Base-by-base conservation (phyloP, 345 rosid genomes). In the Rhodamnia argentea region DNA sequence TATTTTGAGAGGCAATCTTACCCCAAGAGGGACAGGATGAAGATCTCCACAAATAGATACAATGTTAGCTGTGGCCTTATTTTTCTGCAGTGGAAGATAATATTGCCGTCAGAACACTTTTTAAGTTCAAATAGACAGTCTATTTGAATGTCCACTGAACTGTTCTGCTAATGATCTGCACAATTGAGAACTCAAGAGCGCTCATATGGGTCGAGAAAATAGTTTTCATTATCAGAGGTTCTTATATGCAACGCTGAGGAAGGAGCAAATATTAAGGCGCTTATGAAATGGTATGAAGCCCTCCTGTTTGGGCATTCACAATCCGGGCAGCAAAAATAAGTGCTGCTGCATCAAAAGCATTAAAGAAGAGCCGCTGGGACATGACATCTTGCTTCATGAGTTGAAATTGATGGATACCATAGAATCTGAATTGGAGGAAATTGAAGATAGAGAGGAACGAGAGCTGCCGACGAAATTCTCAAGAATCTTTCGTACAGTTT, bases 21-120 rank as follows among this genome's bases (percentile, higher is more conserved):
- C 98, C 95, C 98, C 29, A 95, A 54, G 58, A 95, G 92, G 81
- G 96, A 92, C 75, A 95, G 93, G 58, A 95, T 82, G 85, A 91
- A 93, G 82, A 95, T 90, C 92, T 95, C 95, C 60, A 89, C 5
- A 74, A 95, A 88, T 82, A 95, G 94, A 58, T 86, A 88, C n/a
- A 92, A 3, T 10, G 98, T 93, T 83, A 94, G 83, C 90, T 88
- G 91, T 52, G 98, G 98, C 90, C 95, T 90, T 52, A 83, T 84
- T 87, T 93, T 91, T 84, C 98, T 95, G 93, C 92, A 88, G 59
- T 47, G 32, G 8, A 56, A 74, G 55, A 51, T 11, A 84, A 40
- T 13, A 27, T 29, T 10, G 22, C 52, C 2, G 2, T n/a, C 52
- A 54, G 27, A 20, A 57, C 13, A 10, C 60, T 6, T 37, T 29